Evolutionary conservation across 768 basidiomycete species (phyloP).

Genomic region (Pulveroboletus ravenelii): DNA sequence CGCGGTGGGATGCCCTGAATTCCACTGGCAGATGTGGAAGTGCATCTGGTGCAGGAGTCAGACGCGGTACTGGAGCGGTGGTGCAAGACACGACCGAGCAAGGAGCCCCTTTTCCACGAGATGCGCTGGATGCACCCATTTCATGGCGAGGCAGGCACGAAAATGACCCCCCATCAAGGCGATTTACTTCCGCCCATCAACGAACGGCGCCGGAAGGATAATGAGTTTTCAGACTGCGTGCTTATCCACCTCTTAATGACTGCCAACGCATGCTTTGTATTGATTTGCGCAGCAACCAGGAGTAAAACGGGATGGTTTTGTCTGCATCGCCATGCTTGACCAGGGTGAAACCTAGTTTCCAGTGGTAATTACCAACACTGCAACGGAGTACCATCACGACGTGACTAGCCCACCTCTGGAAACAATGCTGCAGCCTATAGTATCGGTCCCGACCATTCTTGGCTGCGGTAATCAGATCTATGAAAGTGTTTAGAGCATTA

Average conservation of each 20-base stretch:
- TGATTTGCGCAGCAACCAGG: conserved; percentile 11
- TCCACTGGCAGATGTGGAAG: neutral
- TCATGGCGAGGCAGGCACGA: conserved; percentile 22
- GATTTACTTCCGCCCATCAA: neutral
- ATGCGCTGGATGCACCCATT: neutral
- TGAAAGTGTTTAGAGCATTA: no score
- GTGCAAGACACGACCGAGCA: neutral
- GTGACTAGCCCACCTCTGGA: no score
- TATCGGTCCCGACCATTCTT: no score
- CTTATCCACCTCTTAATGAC: neutral
- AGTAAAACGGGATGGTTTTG: neutral
- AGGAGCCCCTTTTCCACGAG: neutral
- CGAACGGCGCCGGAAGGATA: conserved; percentile 6
- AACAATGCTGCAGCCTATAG: neutral
- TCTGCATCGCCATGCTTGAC: neutral
- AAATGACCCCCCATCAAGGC: conserved; percentile 19
- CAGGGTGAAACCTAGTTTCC: neutral
- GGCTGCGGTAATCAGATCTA: neutral
- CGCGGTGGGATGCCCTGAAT: conserved; percentile 8
- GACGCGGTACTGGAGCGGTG: neutral
- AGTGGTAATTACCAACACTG: neutral
- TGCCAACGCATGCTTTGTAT: neutral
- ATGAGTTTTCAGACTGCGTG: no score
- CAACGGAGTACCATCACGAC: no score
- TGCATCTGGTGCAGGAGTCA: neutral